These are phyloP conservation scores for Phylloporus sp. DNA, from an alignment of 768 basidiomycete species.

Conservation along the genomic window DNA sequence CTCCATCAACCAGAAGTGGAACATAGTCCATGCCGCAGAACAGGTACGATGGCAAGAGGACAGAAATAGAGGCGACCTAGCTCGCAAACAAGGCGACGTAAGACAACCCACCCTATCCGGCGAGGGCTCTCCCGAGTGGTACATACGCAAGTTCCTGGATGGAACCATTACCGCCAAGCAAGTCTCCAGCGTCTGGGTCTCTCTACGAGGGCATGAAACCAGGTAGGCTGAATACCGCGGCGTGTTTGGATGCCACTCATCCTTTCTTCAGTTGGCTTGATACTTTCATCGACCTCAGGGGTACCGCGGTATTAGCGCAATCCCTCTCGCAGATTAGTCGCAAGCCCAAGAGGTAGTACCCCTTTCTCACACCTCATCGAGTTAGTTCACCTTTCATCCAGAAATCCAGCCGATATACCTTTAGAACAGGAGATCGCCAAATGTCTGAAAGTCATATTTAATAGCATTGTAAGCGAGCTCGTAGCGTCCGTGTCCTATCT, in stretches of 20 bases:
- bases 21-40: constrained; percentile 78
- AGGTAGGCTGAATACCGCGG: constrained; percentile 43
- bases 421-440: constrained; percentile 89
- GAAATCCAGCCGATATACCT: constrained; percentile 47
- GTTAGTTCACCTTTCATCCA: constrained; percentile 3
- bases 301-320: constrained; percentile 81
- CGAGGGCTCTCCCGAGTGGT: constrained; percentile 86
- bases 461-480: constrained; percentile 45
- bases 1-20: constrained; percentile 85
- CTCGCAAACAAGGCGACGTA: constrained; percentile 53
- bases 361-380: not conserved
- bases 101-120: constrained; percentile 50
- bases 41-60: constrained; percentile 75
- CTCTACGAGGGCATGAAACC: constrained; percentile 73
- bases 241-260: constrained; percentile 15
- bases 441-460: constrained; percentile 79
- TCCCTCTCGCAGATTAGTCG: constrained; percentile 70
- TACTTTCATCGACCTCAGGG: constrained; percentile 68
- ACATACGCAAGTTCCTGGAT: constrained; percentile 86
- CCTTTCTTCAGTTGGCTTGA: constrained; percentile 63
- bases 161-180: constrained; percentile 79
- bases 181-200: constrained; percentile 70
- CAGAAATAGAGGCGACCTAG: constrained; percentile 57
- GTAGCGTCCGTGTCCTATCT: not conserved
- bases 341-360: constrained; percentile 58